phyloP scores from a whole-genome alignment of 2,329 filamentous ascomycete genomes.

The Remersonia thermophila region DNA sequence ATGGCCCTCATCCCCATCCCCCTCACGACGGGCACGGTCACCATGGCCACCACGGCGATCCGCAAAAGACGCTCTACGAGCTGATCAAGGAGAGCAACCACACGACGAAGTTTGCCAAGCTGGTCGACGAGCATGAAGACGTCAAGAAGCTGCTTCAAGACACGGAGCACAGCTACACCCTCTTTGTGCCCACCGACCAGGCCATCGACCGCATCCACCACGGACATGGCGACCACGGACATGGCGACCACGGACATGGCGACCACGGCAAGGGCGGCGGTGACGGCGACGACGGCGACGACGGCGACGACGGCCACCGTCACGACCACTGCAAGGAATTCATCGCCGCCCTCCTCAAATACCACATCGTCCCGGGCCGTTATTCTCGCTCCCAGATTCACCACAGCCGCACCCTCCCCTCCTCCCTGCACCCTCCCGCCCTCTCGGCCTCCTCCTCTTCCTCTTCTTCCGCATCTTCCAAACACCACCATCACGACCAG shows the following conservation, averaged over 20 bases:
- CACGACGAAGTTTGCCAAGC: conserved; percentile 62
- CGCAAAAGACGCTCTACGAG: conserved; percentile 67
- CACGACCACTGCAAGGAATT: conserved; percentile 52
- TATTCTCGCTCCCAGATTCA: conserved; percentile 58
- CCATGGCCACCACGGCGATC: conserved; percentile 21
- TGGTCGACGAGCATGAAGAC: conserved; percentile 61
- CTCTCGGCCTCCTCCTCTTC: conserved; percentile 35
- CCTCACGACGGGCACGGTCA: conserved; percentile 15
- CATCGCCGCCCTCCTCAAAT: conserved; percentile 55
- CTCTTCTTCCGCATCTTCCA: neutral
- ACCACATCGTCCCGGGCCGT: conserved; percentile 60
- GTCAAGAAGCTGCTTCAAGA: conserved; percentile 59
- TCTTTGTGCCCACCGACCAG: conserved; percentile 67
- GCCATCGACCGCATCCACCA: conserved; percentile 46
- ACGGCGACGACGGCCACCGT: conserved; percentile 16
- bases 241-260: neutral
- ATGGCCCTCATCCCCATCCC: conserved; percentile 4
- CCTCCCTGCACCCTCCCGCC: conserved; percentile 42
- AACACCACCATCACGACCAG: conserved; percentile 25
- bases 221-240: neutral
- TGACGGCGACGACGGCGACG: conserved; percentile 13
- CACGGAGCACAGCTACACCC: conserved; percentile 57
- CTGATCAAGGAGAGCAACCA: conserved; percentile 64
- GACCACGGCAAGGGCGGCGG: conserved; percentile 1
- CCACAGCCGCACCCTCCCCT: conserved; percentile 61